phyloP scores from a whole-genome alignment of 73 alveolate genomes.

The Tetrahymena borealis region DNA sequence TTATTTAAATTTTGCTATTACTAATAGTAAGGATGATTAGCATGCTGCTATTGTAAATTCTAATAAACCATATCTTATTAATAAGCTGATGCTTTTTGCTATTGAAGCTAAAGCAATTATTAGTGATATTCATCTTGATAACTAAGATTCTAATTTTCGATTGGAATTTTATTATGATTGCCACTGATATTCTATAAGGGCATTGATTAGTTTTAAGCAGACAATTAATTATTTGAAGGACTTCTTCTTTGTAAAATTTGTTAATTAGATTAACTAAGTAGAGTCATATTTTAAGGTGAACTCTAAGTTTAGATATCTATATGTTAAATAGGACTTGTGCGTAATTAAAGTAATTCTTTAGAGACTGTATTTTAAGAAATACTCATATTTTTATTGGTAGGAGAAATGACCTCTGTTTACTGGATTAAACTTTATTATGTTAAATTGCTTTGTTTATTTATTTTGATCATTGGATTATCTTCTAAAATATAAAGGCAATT shows the following conservation, averaged over 20 bases:
- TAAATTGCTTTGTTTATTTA: not conserved
- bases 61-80: too few relatives aligned
- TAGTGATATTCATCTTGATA: not conserved
- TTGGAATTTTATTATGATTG: not conserved
- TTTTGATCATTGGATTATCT: constrained; percentile 8
- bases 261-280: not conserved
- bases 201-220: not conserved
- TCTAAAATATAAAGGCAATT: constrained; percentile 40
- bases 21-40: too few relatives aligned
- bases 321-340: not conserved
- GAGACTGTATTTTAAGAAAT: not conserved
- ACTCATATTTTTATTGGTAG: not conserved
- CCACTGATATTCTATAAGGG: not conserved
- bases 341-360: not conserved
- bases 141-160: not conserved
- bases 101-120: too few relatives aligned
- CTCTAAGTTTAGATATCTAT: not conserved
- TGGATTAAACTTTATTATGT: not conserved
- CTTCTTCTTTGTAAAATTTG: not conserved
- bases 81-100: too few relatives aligned
- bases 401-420: not conserved
- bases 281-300: not conserved
- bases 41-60: too few relatives aligned
- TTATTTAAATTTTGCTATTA: too few relatives aligned
- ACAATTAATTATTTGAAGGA: not conserved